Conservation (phyloP, 257 asterid species). For the Anisodus acutangulus region DNA sequence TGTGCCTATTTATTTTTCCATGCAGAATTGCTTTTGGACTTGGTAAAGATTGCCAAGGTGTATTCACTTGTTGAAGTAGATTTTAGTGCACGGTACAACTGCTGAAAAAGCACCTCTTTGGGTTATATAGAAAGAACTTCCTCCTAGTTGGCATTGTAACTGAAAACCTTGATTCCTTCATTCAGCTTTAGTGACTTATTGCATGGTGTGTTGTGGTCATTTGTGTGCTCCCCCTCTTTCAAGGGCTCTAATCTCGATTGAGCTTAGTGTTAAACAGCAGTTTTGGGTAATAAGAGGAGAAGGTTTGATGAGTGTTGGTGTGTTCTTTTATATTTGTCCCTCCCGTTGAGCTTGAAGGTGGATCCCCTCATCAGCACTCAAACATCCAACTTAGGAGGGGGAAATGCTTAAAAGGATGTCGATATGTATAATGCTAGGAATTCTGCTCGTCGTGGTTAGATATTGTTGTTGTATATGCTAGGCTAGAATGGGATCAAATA, state of each 20-base stretch:
- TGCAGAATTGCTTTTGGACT: conserved; percentile 68
- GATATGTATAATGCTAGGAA: background rate
- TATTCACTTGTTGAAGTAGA: conserved; percentile 53
- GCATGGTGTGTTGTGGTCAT: conserved; percentile 21
- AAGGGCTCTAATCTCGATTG: conserved; percentile 28
- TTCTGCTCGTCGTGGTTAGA: background rate
- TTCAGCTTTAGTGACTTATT: conserved; percentile 27
- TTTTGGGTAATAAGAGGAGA: conserved; percentile 34
- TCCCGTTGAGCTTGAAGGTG: conserved; percentile 20
- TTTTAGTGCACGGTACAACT: conserved; percentile 45
- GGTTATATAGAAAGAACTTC: conserved; percentile 10
- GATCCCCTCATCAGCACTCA: background rate
- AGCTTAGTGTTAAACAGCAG: conserved; percentile 36
- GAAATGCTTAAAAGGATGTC: conserved; percentile 1
- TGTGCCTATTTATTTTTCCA: conserved; percentile 43
- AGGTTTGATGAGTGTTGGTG: conserved; percentile 32
- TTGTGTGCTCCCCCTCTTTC: conserved; percentile 29
- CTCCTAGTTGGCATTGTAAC: conserved; percentile 25
- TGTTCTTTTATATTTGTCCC: conserved; percentile 17
- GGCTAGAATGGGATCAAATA: background rate
- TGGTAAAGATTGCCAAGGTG: conserved; percentile 62
- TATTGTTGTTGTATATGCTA: conserved; percentile 7
- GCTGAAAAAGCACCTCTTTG: conserved; percentile 38
- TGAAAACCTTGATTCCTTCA: conserved; percentile 27
- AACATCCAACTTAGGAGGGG: background rate